Percentiles rank a stretch among this genome's conserved stretches.
Conservation (phyloP, 139 green algal genomes). For the Coccomyxa sp. region DNA sequence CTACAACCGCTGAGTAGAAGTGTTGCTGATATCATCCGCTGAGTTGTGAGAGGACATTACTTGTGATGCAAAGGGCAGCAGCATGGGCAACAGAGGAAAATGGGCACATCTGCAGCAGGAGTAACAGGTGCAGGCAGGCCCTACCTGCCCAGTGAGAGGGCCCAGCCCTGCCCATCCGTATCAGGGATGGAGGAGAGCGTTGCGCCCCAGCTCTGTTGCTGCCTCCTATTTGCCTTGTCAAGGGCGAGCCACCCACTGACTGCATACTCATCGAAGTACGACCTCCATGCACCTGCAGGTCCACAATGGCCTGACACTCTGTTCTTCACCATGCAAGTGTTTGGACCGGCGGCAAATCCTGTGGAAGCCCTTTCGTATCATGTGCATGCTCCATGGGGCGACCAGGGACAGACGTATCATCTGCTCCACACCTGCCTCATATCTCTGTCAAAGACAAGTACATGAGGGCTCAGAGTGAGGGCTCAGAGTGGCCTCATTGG, state of each 20-base stretch:
- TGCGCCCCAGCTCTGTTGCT: background rate
- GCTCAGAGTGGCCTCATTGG: too few species aligned
- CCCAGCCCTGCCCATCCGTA: background rate
- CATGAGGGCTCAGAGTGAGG: background rate
- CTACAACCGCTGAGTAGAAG: background rate
- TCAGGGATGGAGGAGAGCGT: background rate
- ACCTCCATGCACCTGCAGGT: background rate
- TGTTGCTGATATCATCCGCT: background rate
- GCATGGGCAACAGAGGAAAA: background rate
- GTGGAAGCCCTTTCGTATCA: too few species aligned
- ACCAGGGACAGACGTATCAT: background rate
- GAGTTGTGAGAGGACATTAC: background rate
- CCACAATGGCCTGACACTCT: background rate
- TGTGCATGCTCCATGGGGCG: too few species aligned
- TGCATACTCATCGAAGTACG: background rate
- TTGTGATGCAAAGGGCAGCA: background rate
- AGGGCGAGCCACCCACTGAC: background rate
- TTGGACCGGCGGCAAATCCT: background rate
- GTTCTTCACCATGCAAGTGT: background rate
- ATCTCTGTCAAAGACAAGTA: background rate
- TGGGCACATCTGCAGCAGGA: too few species aligned
- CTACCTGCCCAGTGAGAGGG: background rate
- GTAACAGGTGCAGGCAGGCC: too few species aligned
- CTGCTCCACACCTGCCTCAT: background rate
- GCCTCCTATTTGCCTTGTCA: background rate